Conservation (phyloP, 2,329 filamentous ascomycete species). For the Neofusicoccum cordaticola region DNA sequence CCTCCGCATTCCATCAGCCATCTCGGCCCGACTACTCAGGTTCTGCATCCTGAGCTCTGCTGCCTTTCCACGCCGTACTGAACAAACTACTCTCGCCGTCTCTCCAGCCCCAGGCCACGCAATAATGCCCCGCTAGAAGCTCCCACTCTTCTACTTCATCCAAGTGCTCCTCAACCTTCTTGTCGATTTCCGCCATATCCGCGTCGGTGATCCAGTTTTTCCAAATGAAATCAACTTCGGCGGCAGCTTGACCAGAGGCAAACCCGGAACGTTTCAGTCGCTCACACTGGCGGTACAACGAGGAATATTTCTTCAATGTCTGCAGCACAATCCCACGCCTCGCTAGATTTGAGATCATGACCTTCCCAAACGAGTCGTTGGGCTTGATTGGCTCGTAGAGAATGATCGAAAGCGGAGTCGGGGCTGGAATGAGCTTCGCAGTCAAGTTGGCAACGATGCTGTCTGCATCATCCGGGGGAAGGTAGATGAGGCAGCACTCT, state of each 20-base stretch:
- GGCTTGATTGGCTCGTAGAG: constrained; percentile 89
- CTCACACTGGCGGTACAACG: constrained; percentile 64
- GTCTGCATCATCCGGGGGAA: constrained; percentile 63
- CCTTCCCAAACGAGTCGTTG: constrained; percentile 80
- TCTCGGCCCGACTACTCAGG: neutral
- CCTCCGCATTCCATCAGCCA: too few relatives aligned
- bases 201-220: constrained; percentile 64
- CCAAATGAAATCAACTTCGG: constrained; percentile 70
- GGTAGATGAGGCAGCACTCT: constrained; percentile 93
- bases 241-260: constrained; percentile 51
- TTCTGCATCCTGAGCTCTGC: neutral
- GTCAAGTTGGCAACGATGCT: constrained; percentile 54
- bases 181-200: constrained; percentile 81
- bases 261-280: constrained; percentile 69
- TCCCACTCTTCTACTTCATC: constrained; percentile 96
- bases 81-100: constrained; percentile 38
- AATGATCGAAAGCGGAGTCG: constrained; percentile 59
- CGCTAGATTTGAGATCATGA: constrained; percentile 88
- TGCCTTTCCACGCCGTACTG: constrained; percentile 2
- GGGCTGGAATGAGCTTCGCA: constrained; percentile 37
- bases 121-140: constrained; percentile 82
- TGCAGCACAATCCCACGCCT: constrained; percentile 80
- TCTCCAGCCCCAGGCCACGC: constrained; percentile 84
- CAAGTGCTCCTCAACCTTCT: constrained; percentile 68
- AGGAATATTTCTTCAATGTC: constrained; percentile 71